Evolutionary conservation across 2,329 filamentous ascomycete species (phyloP), one percentile per base, ranked within the genome.

Genomic region (Aureobasidium sp.): DNA sequence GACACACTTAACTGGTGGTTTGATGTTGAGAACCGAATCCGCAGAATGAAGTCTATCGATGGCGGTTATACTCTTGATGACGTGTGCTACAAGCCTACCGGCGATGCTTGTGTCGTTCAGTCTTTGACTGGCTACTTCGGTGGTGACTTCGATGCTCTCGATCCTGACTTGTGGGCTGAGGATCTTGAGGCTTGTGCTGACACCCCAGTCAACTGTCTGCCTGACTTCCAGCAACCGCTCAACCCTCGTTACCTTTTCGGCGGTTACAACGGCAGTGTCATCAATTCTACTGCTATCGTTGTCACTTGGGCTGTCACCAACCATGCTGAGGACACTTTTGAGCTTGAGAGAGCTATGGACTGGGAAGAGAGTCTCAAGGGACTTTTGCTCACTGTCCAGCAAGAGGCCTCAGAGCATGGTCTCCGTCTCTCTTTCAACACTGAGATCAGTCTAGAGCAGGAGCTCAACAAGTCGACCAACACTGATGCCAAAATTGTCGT

Each of bases 381-480:
- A 61, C 82, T 88, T 8, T 80, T 99, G 10, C 78, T 91, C 25
- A 82, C 85, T n/a, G 85, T 91, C 1, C 91, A 96, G 73, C 77
- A 83, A 15, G 91, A 99, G 75, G 95, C 94, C 8, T 75, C 75
- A 3, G 80, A 87, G 21, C 86, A 89, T 52, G 92, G 92, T 0
- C 81, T 99, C 9, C 84, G 94, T 25, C 78, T 99, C 37, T 97
- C 92, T 8, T 99, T 97, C 80, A 96, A 86, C 54, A 96, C 94
- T 0, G 94, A 99, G 76, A 90, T 93, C 74, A 97, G 92, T 73
- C 78, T 99, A 64, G 93, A 97, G 72, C 84, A 97, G 72, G 94
- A 99, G 71, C 81, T 99, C 62, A 99, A 97, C 79, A 96, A 97
- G 76, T 96, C 91, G 41, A 97, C 91, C 54, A 99, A 99, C 74